Evolutionary conservation across 106 monocot species (phyloP).

Genomic region (Acanthochlamys bracteata): DNA sequence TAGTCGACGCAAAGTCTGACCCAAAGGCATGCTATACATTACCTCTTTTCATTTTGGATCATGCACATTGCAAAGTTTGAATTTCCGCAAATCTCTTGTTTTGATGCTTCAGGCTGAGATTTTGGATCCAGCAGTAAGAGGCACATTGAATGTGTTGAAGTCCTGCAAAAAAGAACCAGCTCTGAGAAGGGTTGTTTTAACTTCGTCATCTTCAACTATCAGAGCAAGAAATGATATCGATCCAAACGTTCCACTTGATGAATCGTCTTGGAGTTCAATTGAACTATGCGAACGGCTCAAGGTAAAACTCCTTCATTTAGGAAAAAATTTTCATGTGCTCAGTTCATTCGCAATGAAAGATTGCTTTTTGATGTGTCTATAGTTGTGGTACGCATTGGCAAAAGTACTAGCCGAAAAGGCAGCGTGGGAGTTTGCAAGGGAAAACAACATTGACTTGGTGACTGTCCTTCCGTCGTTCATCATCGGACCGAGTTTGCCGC

Average conservation of each 20-base stretch:
- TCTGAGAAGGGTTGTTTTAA: slow-evolving; percentile 63
- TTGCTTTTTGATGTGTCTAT: background rate
- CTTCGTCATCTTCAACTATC: slow-evolving; percentile 69
- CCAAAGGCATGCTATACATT: slow-evolving; percentile 43
- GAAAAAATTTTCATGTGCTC: too few species aligned
- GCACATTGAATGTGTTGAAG: slow-evolving; percentile 66
- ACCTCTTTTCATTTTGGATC: too few species aligned
- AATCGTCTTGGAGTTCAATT: slow-evolving; percentile 66
- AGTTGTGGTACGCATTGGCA: slow-evolving; percentile 71
- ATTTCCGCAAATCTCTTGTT: too few species aligned
- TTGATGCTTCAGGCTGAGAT: slow-evolving; percentile 75
- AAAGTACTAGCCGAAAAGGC: slow-evolving; percentile 73
- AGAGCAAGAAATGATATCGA: slow-evolving; percentile 46
- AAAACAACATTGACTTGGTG: slow-evolving; percentile 58
- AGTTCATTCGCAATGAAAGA: too few species aligned
- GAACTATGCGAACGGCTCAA: slow-evolving; percentile 55
- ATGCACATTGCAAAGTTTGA: too few species aligned
- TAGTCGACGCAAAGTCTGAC: slow-evolving; percentile 31
- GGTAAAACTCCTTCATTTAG: too few species aligned
- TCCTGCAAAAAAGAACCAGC: slow-evolving; percentile 80
- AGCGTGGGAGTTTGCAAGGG: slow-evolving; percentile 75
- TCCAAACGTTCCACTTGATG: slow-evolving; percentile 34
- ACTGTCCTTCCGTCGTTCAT: slow-evolving; percentile 72
- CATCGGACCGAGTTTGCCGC: slow-evolving; percentile 52
- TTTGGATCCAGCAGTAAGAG: slow-evolving; percentile 68